phyloP scores from a whole-genome alignment of 2,329 filamentous ascomycete genomes.

The Fusarium citri region DNA sequence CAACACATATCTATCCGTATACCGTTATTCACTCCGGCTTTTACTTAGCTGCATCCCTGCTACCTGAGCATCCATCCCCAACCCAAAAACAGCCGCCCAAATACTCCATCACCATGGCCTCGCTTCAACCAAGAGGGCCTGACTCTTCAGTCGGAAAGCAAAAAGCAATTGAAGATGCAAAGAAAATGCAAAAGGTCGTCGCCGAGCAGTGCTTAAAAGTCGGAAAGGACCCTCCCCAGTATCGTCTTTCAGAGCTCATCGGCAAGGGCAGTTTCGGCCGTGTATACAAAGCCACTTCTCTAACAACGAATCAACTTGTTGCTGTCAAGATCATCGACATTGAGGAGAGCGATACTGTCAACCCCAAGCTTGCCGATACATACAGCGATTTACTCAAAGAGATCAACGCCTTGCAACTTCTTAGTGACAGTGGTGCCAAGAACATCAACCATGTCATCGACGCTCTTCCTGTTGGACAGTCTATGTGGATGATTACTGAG shows the following conservation, averaged over 20 bases:
- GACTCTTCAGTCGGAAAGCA: slow-evolving; percentile 62
- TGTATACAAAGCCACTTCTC: slow-evolving; percentile 73
- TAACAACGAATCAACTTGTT: slow-evolving; percentile 66
- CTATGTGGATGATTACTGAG: slow-evolving; percentile 90
- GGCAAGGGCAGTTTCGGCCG: slow-evolving; percentile 80
- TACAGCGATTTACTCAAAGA: slow-evolving; percentile 78
- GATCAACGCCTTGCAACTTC: slow-evolving; percentile 75
- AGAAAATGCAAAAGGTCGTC: slow-evolving; percentile 74
- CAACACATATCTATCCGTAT: slow-evolving; percentile 15
- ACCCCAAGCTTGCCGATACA: slow-evolving; percentile 73
- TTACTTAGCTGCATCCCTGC: slow-evolving; percentile 8
- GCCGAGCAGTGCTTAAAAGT: slow-evolving; percentile 70
- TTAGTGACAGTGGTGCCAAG: slow-evolving; percentile 78
- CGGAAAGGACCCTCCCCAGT: slow-evolving; percentile 71
- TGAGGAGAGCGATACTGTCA: slow-evolving; percentile 77
- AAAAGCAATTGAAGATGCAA: slow-evolving; percentile 75
- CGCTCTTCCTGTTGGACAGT: slow-evolving; percentile 79
- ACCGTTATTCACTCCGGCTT: slow-evolving; percentile 9
- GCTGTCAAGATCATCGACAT: slow-evolving; percentile 88
- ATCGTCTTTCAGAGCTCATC: slow-evolving; percentile 77
- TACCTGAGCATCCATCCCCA: slow-evolving; percentile 9
- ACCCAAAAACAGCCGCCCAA: slow-evolving; percentile 17
- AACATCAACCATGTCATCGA: slow-evolving; percentile 88
- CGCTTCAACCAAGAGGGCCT: slow-evolving; percentile 57
- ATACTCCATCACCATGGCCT: slow-evolving; percentile 51